Conservation (phyloP, 2,329 filamentous ascomycete genomes). For the Aspergillus clavatus region DNA sequence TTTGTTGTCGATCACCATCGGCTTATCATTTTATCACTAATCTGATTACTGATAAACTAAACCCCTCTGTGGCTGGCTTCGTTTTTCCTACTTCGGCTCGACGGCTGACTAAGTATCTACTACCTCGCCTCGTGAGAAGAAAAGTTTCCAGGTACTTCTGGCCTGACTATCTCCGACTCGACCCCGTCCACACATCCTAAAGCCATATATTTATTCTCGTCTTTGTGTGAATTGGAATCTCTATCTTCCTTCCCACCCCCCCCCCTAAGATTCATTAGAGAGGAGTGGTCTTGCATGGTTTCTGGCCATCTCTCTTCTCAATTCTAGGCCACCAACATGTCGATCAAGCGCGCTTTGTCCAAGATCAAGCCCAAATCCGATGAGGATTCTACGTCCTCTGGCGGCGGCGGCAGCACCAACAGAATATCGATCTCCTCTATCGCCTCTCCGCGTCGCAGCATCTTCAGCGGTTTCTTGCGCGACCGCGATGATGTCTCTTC, state of each 20-base stretch:
- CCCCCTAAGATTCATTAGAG: no score
- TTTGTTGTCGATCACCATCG: no score
- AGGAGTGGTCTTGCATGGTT: background rate
- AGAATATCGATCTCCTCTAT: constrained; percentile 8
- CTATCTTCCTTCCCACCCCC: background rate
- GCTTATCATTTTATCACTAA: no score
- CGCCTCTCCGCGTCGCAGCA: constrained; percentile 37
- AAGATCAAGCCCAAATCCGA: constrained; percentile 34
- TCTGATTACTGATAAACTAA: no score
- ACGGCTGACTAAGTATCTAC: no score
- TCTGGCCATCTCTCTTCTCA: background rate
- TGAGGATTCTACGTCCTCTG: constrained; percentile 16
- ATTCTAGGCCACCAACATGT: constrained; percentile 35
- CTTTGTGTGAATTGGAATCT: background rate
- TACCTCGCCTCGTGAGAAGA: no score
- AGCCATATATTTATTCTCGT: constrained; percentile 1
- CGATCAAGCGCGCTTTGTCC: constrained; percentile 43
- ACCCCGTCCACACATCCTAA: constrained; percentile 2
- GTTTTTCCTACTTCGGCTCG: no score
- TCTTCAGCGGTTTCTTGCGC: constrained; percentile 38
- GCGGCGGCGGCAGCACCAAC: no score
- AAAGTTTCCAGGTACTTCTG: no score
- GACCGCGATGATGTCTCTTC: constrained; percentile 40
- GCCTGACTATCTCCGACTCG: constrained; percentile 6
- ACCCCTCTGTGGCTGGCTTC: no score